These are phyloP conservation scores for Diplodia scrobiculata DNA, from an alignment of 2,329 filamentous ascomycete genomes.

Conservation along the genomic window DNA sequence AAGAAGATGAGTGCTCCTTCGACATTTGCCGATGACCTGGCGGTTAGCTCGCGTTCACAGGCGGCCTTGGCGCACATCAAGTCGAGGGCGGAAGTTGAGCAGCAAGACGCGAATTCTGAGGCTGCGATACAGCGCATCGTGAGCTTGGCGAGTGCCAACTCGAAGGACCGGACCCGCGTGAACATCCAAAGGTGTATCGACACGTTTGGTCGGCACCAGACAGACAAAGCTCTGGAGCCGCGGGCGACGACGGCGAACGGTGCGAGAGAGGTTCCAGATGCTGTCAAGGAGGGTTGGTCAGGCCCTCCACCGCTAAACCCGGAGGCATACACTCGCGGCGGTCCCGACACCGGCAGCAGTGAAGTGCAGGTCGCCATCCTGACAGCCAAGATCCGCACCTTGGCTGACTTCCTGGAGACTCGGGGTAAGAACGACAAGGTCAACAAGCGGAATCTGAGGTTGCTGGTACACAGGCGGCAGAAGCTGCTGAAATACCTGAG, in stretches of 20 bases:
- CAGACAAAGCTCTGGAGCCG: constrained; percentile 69
- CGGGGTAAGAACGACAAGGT: constrained; percentile 83
- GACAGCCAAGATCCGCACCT: constrained; percentile 85
- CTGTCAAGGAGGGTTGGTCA: constrained; percentile 27
- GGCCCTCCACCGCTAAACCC: constrained; percentile 48
- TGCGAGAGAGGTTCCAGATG: not conserved
- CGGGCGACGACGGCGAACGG: constrained; percentile 47
- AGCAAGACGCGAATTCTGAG: constrained; percentile 63
- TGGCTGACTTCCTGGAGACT: constrained; percentile 70
- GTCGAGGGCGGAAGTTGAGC: constrained; percentile 45
- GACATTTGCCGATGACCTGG: not conserved
- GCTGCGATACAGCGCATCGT: constrained; percentile 80
- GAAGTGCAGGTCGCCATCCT: constrained; percentile 98
- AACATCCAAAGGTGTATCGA: constrained; percentile 85
- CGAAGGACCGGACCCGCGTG: constrained; percentile 74
- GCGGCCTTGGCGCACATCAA: constrained; percentile 33
- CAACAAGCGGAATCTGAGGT: constrained; percentile 85
- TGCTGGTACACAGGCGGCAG: constrained; percentile 86
- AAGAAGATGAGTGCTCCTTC: constrained; percentile 66
- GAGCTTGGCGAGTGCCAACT: constrained; percentile 72
- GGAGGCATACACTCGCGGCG: constrained; percentile 62
- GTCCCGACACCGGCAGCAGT: constrained; percentile 88
- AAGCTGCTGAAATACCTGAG: constrained; percentile 85
- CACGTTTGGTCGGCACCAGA: constrained; percentile 87
- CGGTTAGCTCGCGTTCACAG: constrained; percentile 39